Base-by-base conservation (phyloP, 1,284 basidiomycete species). In the Puccinia novopanici region DNA sequence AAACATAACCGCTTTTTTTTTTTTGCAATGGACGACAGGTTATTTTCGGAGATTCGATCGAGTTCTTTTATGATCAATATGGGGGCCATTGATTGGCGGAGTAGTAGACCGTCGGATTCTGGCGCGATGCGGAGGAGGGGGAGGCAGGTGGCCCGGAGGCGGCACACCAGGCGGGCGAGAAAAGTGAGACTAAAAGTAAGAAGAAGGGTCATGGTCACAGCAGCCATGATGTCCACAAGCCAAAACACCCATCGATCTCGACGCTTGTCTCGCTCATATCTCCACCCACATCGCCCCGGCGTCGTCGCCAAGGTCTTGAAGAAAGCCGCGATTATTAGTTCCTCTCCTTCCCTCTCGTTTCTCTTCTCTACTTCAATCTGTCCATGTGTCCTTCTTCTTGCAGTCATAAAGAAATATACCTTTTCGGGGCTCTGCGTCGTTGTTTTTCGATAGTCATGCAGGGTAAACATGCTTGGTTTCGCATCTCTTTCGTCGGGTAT, bases 61-160 rank as follows among this genome's bases (percentile, higher is more conserved):
- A 92, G 75, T 88, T 97, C 72, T 99, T 98, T 88, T 90, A 91
- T 84, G 96, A 99, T 84, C 87, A 88, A 0, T 88, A 91, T 52
- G 97, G 97, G 19, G 96, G 0, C 87, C 89, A 73, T 87, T 88
- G 10, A 91, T 96, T 75, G 95, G 93, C 9, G 91, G 89, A 0
- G 90, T 98, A 0, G 98, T 94, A 92, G 93, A 97, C 84, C 92
- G 93, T 3, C 63, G 0, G 75, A 84, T 12, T 88, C 89, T 37
- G 83, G 84, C 84, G 85, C 45, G 34, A 34, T 34, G 34, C 34
- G 34, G 45, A 48, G n/a, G 40, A 42, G 30, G n/a, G 87, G 30
- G 85, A 88, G 67, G 88, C 90, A 40, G 59, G 34, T 61, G 59
- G 17, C 2, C 48, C 48, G 67, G 19, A 15, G 40, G 27, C 30